Conservation (phyloP, 1,284 basidiomycete genomes). For the Spongispora temasekensis region DNA sequence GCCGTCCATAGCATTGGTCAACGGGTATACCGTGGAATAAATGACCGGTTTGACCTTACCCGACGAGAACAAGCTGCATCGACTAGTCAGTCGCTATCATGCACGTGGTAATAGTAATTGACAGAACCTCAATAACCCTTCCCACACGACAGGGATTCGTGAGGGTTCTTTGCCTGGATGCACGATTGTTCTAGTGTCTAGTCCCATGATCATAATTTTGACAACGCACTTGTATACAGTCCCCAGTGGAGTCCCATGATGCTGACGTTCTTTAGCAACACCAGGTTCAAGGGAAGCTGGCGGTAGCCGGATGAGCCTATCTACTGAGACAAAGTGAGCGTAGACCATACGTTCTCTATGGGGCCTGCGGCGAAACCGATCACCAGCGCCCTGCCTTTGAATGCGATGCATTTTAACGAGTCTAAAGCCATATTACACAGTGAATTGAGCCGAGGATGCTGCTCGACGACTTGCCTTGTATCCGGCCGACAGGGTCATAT, state of each 20-base stretch:
- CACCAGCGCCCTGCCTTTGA: slow-evolving; percentile 90
- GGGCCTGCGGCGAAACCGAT: slow-evolving; percentile 89
- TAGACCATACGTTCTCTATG: slow-evolving; percentile 79
- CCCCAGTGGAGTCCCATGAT: slow-evolving; percentile 87
- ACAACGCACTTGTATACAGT: slow-evolving; percentile 69
- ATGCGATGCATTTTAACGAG: slow-evolving; percentile 88
- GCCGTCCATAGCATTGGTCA: slow-evolving; percentile 63
- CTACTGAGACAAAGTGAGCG: too few relatives aligned
- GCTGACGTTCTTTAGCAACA: slow-evolving; percentile 86
- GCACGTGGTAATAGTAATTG: background rate
- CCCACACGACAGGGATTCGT: slow-evolving; percentile 72
- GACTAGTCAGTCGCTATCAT: slow-evolving; percentile 4
- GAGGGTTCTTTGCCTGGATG: slow-evolving; percentile 65
- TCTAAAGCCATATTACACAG: slow-evolving; percentile 38
- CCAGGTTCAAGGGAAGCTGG: slow-evolving; percentile 84
- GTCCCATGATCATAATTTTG: background rate
- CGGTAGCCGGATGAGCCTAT: slow-evolving; percentile 4
- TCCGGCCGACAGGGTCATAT: slow-evolving; percentile 86
- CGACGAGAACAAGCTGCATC: slow-evolving; percentile 61
- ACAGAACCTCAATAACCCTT: slow-evolving; percentile 58
- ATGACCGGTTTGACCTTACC: slow-evolving; percentile 72
- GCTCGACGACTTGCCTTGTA: slow-evolving; percentile 55
- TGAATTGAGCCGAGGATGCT: background rate
- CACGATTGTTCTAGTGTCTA: background rate
- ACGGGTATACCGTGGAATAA: slow-evolving; percentile 69